phyloP scores from a whole-genome alignment of 2,329 filamentous ascomycete genomes.

The Coniochaeta sp. region DNA sequence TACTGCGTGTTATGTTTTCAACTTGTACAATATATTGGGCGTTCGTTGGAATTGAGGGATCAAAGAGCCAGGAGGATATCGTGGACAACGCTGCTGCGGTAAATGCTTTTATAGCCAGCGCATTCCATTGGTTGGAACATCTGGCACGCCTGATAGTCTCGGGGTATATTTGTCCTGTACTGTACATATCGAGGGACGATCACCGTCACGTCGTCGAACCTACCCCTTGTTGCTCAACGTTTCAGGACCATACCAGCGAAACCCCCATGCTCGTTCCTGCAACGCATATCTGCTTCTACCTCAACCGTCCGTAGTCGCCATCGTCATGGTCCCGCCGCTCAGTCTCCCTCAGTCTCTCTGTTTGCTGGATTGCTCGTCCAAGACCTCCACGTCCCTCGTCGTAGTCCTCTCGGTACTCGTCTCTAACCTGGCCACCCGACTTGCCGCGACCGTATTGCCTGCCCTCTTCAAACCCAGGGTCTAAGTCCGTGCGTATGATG shows the following conservation, averaged over 20 bases:
- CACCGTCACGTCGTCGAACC: not conserved
- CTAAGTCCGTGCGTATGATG: conserved; percentile 89
- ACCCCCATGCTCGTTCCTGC: not conserved
- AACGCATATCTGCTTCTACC: conserved; percentile 4
- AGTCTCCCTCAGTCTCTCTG: conserved; percentile 28
- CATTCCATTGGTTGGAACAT: not conserved
- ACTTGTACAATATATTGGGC: not conserved
- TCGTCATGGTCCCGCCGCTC: conserved; percentile 8
- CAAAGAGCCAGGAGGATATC: not conserved
- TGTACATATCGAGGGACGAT: not conserved
- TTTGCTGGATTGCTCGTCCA: conserved; percentile 64
- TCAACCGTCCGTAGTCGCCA: conserved; percentile 12
- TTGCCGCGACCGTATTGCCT: conserved; percentile 94
- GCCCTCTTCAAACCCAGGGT: conserved; percentile 93
- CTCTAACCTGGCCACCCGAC: conserved; percentile 91
- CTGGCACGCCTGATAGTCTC: not conserved
- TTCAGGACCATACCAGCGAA: not conserved
- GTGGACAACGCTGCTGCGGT: not conserved
- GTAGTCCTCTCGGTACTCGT: conserved; percentile 96
- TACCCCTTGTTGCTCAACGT: not conserved
- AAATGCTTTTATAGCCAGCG: not conserved
- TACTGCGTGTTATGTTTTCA: not conserved
- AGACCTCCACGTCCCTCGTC: conserved; percentile 90
- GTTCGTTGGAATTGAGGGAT: not conserved
- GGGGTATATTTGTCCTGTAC: not conserved